Evolutionary conservation across 106 monocot species (phyloP), one percentile per base, ranked within the genome.

Genomic region (Apostasia shenzhenica): DNA sequence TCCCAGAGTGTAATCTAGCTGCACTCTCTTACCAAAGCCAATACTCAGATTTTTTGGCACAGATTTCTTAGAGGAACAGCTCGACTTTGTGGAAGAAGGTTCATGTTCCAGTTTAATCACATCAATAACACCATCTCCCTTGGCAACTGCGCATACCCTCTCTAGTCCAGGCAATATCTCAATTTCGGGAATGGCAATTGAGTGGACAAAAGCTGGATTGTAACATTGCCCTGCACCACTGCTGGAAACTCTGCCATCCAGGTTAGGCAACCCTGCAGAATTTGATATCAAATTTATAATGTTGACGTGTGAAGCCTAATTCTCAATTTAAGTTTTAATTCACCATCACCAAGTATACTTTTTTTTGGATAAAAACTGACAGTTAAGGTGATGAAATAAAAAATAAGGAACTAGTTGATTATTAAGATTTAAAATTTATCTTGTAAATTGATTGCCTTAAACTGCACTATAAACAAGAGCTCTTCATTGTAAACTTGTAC

Each of bases 171-270:
- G n/a, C 6, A 54, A 66, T 45, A 47, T 64, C 55, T 83, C 77
- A 26, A 67, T 77, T 76, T 89, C 81, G 48, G 86, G 78, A 67
- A 86, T 63, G 74, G 89, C 86, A 70, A 84, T 73, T 8, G 80
- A 86, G 62, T 93, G 93, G 26, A 89, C 76, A 73, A 93, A 89
- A 51, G 93, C 77, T 60, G 93, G 93, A 73, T 93, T 93, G 63
- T 82, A 73, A 59, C 79, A 76, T 75, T 89, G 89, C 38, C 84
- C 86, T 38, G 66, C 14, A 73, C 37, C 76, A 68, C 54, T 51
- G 61, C 46, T 44, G 50, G 78, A 41, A 2, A 50, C 52, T 42
- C 79, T 67, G 41, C 14, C 63, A 12, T 70, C 72, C 51, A 62
- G 1, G 14, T 77, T 73, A 68, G 83, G 71, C 42, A 62, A 59